A percentile compares a stretch with the other conserved stretches of the same genome.
Evolutionary conservation across 2,329 filamentous ascomycete genomes (phyloP).

Genomic region (Fusarium neocosmosporiellum): DNA sequence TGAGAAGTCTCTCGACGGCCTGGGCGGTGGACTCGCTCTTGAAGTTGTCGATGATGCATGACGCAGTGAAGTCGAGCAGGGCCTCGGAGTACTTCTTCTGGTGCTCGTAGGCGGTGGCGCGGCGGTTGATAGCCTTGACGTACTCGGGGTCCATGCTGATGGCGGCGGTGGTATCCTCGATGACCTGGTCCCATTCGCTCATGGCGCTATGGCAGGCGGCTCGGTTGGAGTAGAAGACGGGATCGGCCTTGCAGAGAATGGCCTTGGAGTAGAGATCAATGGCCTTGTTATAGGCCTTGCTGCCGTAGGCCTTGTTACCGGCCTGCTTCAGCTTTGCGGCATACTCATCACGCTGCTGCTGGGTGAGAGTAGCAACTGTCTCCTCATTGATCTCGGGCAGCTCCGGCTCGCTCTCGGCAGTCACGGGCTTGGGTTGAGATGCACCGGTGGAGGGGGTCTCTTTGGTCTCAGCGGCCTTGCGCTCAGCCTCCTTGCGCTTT

Average conservation of each 20-base stretch:
- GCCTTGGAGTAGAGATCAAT: slow-evolving; percentile 97
- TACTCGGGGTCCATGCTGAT: slow-evolving; percentile 95
- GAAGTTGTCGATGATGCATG: slow-evolving; percentile 99
- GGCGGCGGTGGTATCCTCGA: slow-evolving; percentile 95
- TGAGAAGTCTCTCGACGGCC: slow-evolving; percentile 90
- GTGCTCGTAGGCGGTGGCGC: slow-evolving; percentile 97
- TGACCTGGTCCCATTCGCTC: slow-evolving; percentile 92
- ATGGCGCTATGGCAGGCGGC: slow-evolving; percentile 97
- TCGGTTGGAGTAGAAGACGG: slow-evolving; percentile 98
- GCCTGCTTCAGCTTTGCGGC: slow-evolving; percentile 93
- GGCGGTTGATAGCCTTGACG: slow-evolving; percentile 96
- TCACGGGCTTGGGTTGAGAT: slow-evolving; percentile 60
- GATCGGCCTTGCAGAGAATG: slow-evolving; percentile 95
- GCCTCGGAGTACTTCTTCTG: slow-evolving; percentile 92
- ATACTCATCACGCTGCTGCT: slow-evolving; percentile 83
- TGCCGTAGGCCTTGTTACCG: slow-evolving; percentile 95
- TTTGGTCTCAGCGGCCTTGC: slow-evolving; percentile 62
- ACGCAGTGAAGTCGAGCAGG: slow-evolving; percentile 96
- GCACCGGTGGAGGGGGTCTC: slow-evolving; percentile 49
- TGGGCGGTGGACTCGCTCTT: slow-evolving; percentile 89
- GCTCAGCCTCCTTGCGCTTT: slow-evolving; percentile 84
- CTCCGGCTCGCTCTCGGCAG: slow-evolving; percentile 71
- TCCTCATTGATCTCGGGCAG: slow-evolving; percentile 74
- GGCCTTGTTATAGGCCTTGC: slow-evolving; percentile 92
- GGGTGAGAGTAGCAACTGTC: slow-evolving; percentile 62